Evolutionary conservation across 1,139 yeast genomes (phyloP).

Genomic region (Arxiozyma telluris): DNA sequence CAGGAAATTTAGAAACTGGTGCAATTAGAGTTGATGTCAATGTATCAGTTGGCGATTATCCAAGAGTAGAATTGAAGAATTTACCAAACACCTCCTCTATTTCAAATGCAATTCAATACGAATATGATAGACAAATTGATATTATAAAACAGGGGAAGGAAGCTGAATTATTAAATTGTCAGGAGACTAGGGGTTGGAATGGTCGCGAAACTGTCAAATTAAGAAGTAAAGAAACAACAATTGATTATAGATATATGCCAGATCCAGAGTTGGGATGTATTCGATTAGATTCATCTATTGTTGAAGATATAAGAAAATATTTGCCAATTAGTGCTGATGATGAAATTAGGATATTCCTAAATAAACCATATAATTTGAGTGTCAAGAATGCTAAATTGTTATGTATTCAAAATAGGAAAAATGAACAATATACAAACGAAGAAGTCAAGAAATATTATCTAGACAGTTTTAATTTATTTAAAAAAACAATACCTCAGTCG

Average conservation of each 20-base stretch:
- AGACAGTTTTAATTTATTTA: slow-evolving; percentile 31
- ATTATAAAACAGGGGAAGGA: slow-evolving; percentile 32
- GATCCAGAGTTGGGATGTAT: slow-evolving; percentile 79
- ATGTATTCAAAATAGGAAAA: slow-evolving; percentile 20
- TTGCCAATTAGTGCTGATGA: slow-evolving; percentile 63
- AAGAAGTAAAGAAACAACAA: slow-evolving; percentile 69
- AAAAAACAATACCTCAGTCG: slow-evolving; percentile 20
- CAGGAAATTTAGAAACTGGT: slow-evolving; percentile 90
- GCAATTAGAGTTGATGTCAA: slow-evolving; percentile 94
- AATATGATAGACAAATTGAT: slow-evolving; percentile 57
- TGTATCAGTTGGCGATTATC: slow-evolving; percentile 60
- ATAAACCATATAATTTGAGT: slow-evolving; percentile 48
- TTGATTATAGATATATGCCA: slow-evolving; percentile 89
- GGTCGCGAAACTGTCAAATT: slow-evolving; percentile 57
- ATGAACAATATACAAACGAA: slow-evolving; percentile 19
- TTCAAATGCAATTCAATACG: slow-evolving; percentile 64
- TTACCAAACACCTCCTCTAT: slow-evolving; percentile 79
- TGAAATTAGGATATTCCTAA: slow-evolving; percentile 41
- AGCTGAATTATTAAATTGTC: slow-evolving; percentile 33
- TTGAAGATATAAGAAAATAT: slow-evolving; percentile 31
- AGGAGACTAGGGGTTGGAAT: slow-evolving; percentile 91
- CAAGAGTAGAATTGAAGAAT: slow-evolving; percentile 82
- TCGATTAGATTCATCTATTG: slow-evolving; percentile 36
- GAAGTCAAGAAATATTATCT: slow-evolving; percentile 50
- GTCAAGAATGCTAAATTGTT: slow-evolving; percentile 45